A percentile compares a stretch with the other conserved stretches of the same genome.
These are phyloP conservation scores for Cordyceps fumosorosea DNA, from an alignment of 2,329 filamentous ascomycete species.

Conservation along the genomic window DNA sequence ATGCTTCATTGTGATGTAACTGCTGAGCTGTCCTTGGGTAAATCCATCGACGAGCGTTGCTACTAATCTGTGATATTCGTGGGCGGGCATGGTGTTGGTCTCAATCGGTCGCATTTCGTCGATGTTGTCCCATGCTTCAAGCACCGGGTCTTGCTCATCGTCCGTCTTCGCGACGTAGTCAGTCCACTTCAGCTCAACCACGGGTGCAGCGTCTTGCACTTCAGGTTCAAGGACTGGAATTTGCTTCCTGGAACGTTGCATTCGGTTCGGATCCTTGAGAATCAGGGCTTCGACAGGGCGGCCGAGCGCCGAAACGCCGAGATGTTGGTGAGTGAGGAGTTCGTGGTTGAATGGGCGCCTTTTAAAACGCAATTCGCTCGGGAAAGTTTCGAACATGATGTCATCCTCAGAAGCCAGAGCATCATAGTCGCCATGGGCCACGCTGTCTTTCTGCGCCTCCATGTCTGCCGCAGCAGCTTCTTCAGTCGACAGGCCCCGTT, in stretches of 20 bases:
- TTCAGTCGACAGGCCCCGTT: not conserved
- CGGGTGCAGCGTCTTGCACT: not conserved
- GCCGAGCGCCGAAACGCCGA: constrained; percentile 30
- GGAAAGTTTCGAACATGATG: not conserved
- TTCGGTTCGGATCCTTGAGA: constrained; percentile 32
- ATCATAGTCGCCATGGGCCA: constrained; percentile 1
- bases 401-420: constrained; percentile 8
- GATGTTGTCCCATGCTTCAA: constrained; percentile 39
- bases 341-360: constrained; percentile 18
- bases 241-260: constrained; percentile 18
- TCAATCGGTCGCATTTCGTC: constrained; percentile 40
- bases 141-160: constrained; percentile 16
- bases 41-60: constrained; percentile 38
- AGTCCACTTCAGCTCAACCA: constrained; percentile 25
- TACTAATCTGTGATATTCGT: constrained; percentile 36
- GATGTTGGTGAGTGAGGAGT: constrained; percentile 23
- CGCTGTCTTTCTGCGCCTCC: not conserved
- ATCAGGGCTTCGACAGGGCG: constrained; percentile 39
- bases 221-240: constrained; percentile 18
- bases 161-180: constrained; percentile 18
- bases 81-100: constrained; percentile 29
- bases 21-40: constrained; percentile 36
- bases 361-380: not conserved
- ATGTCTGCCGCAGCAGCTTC: not conserved
- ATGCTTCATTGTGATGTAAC: constrained; percentile 30